Evolutionary conservation across 805 yeast genomes (phyloP), one percentile per base, ranked within the genome.

Genomic region (Pichia pseudocactophila): DNA sequence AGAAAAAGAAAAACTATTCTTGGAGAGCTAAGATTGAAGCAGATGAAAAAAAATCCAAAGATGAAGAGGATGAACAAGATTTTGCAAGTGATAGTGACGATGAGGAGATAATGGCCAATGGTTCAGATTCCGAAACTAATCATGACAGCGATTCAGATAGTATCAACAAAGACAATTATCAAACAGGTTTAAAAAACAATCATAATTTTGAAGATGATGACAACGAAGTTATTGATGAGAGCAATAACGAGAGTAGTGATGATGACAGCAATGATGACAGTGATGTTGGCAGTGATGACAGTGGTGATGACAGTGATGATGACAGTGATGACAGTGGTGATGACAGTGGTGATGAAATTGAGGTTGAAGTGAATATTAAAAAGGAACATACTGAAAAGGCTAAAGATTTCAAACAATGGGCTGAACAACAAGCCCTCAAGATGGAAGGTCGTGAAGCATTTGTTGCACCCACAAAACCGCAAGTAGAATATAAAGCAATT

Each of bases 351-450:
- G 65, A 58, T 1, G 49, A 43, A n/a, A 46, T 44, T 12, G 62
- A 57, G 5, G 61, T 55, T 3, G 63, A 62, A 6, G 48, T 52
- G 15, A 52, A 55, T 26, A 48, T 57, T 27, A 73, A 66, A 52
- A 71, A 71, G 33, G 63, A 66, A 30, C 79, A 69, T 48, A 58
- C 63, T 33, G 57, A 69, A 26, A 65, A 63, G 36, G 90, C 86
- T 1, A 68, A 70, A 30, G 73, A 78, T 15, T 92, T 92, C 68
- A 85, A 84, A 61, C 74, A 74, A 16, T 92, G 98, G 97, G 96
- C 96, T 0, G 84, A 80, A 50, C 63, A 71, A 30, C 84, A 83
- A 54, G 74, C 80, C 4, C 76, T 81, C 44, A 68, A 73, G 46
- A 63, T 78, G 32, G 85, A 78, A 50, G 87, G 84, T 1, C 68